Evolutionary conservation across 2,329 filamentous ascomycete species (phyloP).

Genomic region (Monilinia polystroma): DNA sequence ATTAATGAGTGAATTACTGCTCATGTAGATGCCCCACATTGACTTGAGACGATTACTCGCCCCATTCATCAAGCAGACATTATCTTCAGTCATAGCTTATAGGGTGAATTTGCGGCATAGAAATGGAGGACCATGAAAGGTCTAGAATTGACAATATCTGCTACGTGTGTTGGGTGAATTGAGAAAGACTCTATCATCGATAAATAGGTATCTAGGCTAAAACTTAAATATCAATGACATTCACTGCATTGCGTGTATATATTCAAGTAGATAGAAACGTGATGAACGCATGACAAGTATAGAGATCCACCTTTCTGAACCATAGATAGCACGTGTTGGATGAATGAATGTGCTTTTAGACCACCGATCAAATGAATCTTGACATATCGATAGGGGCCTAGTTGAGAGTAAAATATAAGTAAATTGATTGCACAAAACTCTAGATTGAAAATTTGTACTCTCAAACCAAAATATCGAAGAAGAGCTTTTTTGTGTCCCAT

Average conservation of each 20-base stretch:
- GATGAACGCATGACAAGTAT: background rate
- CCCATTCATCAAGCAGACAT: background rate
- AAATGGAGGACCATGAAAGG: background rate
- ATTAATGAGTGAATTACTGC: background rate
- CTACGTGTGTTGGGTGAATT: background rate
- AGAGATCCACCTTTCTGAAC: rapidly evolving
- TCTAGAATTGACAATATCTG: background rate
- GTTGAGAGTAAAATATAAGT: background rate
- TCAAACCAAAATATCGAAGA: background rate
- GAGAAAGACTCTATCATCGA: background rate
- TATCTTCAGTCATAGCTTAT: background rate
- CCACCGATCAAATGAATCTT: background rate
- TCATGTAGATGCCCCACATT: background rate
- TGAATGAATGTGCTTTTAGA: background rate
- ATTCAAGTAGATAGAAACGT: background rate
- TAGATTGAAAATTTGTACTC: background rate
- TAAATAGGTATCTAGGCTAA: background rate
- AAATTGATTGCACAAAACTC: background rate
- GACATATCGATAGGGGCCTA: rapidly evolving
- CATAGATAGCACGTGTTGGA: background rate
- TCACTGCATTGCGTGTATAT: background rate
- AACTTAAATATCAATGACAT: no score
- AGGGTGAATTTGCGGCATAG: background rate
- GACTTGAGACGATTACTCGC: background rate
- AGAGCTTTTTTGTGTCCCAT: background rate